Percentiles rank a stretch among this genome's conserved stretches.
Conservation (phyloP, 1,284 basidiomycete genomes). For the Tranzscheliella williamsii region DNA sequence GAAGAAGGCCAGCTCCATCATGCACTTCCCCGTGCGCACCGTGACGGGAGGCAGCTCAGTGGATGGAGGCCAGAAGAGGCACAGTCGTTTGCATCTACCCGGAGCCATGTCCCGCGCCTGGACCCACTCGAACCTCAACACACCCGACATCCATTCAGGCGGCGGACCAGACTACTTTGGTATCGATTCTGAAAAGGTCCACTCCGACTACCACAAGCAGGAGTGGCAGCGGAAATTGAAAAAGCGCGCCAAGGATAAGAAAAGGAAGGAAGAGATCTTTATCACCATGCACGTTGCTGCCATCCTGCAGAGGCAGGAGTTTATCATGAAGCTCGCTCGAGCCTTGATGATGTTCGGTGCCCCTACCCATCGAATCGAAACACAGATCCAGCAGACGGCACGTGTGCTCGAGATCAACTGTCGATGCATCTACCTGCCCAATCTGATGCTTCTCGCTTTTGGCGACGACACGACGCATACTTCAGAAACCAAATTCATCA, state of each 20-base stretch:
- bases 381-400: slow-evolving; percentile 83
- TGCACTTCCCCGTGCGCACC: slow-evolving; percentile 32
- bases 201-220: slow-evolving; percentile 26
- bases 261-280: slow-evolving; percentile 58
- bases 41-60: slow-evolving; percentile 27
- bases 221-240: slow-evolving; percentile 59
- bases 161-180: slow-evolving; percentile 51
- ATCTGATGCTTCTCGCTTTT: slow-evolving; percentile 67
- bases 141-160: slow-evolving; percentile 36
- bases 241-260: slow-evolving; percentile 51
- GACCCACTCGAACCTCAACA: slow-evolving; percentile 43
- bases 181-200: slow-evolving; percentile 30
- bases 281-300: slow-evolving; percentile 88
- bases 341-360: slow-evolving; percentile 95
- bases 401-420: slow-evolving; percentile 81
- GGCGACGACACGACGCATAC: slow-evolving; percentile 82
- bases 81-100: slow-evolving; percentile 14
- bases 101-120: slow-evolving; percentile 29
- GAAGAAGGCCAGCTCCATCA: slow-evolving; percentile 34
- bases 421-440: slow-evolving; percentile 83
- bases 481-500: slow-evolving; percentile 73
- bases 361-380: slow-evolving; percentile 83
- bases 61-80: slow-evolving; percentile 11
- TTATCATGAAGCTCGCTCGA: slow-evolving; percentile 82
- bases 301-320: slow-evolving; percentile 83